Evolutionary conservation across 129 eudicot genomes (phyloP).

Genomic region (Pseudognaphalium luteoalbum): DNA sequence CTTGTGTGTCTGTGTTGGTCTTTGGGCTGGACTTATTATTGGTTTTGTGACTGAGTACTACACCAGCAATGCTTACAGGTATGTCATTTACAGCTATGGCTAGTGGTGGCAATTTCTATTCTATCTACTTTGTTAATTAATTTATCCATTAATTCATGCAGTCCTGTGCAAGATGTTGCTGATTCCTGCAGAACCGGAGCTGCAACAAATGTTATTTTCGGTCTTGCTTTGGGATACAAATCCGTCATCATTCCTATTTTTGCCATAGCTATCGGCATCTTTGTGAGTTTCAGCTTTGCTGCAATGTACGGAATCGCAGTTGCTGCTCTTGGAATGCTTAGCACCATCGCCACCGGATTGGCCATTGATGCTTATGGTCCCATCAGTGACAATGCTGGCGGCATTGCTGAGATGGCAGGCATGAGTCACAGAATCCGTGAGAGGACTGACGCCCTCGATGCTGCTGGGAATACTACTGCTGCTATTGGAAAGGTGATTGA

Average conservation of each 20-base stretch:
- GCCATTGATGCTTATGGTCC: constrained; percentile 97
- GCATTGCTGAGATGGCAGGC: constrained; percentile 97
- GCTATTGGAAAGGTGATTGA: constrained; percentile 80
- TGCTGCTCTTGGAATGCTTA: constrained; percentile 92
- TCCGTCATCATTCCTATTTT: constrained; percentile 84
- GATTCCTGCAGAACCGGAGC: constrained; percentile 96
- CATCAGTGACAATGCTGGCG: constrained; percentile 92
- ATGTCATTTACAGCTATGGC: background rate
- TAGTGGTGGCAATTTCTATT: background rate
- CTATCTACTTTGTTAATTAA: background rate
- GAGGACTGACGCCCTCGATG: constrained; percentile 91
- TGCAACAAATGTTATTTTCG: constrained; percentile 88
- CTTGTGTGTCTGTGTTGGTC: constrained; percentile 72
- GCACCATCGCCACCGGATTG: constrained; percentile 90
- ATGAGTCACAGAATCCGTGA: constrained; percentile 90
- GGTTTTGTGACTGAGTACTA: constrained; percentile 82
- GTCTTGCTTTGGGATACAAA: constrained; percentile 92
- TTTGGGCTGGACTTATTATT: constrained; percentile 80
- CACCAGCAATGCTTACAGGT: constrained; percentile 89
- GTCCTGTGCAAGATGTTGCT: constrained; percentile 96
- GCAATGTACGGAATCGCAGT: constrained; percentile 93
- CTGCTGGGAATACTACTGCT: constrained; percentile 95
- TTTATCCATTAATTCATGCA: constrained; percentile 23
- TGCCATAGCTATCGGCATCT: constrained; percentile 79
- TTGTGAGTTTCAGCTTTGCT: constrained; percentile 80